A percentile compares a stretch with the other conserved stretches of the same genome.
phyloP scores from a whole-genome alignment of 1,139 yeast genomes.

The Candida freyschussii region DNA sequence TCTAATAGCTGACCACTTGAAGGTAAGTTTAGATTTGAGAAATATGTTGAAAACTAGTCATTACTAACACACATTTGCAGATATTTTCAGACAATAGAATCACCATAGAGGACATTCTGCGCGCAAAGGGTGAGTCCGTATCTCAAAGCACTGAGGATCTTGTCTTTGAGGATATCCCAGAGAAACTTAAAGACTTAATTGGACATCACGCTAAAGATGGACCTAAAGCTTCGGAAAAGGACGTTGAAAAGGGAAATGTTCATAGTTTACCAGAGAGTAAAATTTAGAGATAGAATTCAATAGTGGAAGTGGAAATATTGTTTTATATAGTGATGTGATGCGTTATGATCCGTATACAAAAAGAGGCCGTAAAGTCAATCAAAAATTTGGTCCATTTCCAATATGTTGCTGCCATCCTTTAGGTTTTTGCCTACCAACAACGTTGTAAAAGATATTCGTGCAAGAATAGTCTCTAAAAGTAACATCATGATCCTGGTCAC shows the following conservation, averaged over 20 bases:
- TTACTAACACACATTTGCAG: constrained; percentile 15
- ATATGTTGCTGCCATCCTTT: constrained; percentile 41
- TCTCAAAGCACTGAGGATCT: constrained; percentile 58
- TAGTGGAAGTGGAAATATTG: background rate
- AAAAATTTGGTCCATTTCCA: constrained; percentile 15
- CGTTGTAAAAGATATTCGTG: constrained; percentile 44
- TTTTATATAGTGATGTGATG: constrained; percentile 1
- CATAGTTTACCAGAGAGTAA: constrained; percentile 7
- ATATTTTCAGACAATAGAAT: constrained; percentile 73
- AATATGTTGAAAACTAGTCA: background rate
- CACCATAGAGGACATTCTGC: constrained; percentile 75
- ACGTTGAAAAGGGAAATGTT: background rate
- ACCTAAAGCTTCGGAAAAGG: constrained; percentile 29
- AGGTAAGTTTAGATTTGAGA: constrained; percentile 33
- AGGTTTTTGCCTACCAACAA: constrained; percentile 43
- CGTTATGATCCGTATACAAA: background rate
- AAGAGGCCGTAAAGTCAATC: background rate
- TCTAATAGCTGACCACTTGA: constrained; percentile 87
- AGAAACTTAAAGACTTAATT: constrained; percentile 45
- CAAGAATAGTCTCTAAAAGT: constrained; percentile 39
- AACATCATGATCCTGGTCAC: constrained; percentile 40
- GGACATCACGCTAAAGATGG: constrained; percentile 68
- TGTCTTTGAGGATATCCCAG: constrained; percentile 71
- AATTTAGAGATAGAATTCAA: background rate
- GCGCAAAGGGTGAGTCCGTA: constrained; percentile 70